Conservation (phyloP, 208 protist species). For the Balamuthia mandrillaris region DNA sequence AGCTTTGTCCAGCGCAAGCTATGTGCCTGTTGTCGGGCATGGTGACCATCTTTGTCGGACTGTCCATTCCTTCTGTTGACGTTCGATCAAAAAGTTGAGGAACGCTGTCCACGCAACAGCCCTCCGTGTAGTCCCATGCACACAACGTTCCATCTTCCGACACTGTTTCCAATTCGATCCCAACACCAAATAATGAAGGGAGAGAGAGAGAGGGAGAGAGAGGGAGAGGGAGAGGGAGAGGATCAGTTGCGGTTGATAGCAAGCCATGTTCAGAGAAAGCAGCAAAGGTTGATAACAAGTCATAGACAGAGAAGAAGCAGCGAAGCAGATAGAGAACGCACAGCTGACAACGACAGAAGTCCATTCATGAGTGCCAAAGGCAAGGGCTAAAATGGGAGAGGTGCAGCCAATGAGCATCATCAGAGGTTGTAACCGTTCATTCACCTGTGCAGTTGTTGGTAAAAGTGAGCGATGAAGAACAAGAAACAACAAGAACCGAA, state of each 20-base stretch:
- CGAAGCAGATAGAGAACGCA: neutral
- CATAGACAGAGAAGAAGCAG: neutral
- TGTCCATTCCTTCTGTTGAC: neutral
- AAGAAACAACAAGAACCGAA: neutral
- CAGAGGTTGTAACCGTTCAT: neutral
- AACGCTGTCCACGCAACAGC: neutral
- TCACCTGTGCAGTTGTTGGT: neutral
- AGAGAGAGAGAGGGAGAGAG: no score
- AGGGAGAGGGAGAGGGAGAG: no score
- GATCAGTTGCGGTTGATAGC: no score
- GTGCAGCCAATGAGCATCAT: conserved; percentile 4
- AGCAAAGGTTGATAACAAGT: no score
- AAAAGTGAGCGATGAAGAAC: neutral
- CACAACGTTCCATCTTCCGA: neutral
- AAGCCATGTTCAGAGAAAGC: no score
- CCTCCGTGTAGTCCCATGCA: neutral
- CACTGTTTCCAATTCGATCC: no score
- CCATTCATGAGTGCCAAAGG: neutral
- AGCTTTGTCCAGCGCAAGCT: neutral
- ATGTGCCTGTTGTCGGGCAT: neutral
- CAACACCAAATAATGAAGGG: no score
- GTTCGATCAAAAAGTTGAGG: neutral
- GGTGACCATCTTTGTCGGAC: neutral
- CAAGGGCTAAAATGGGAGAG: neutral
- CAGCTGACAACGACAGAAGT: neutral